phyloP scores from a whole-genome alignment of 2,329 filamentous ascomycete species.

The Hansfordia pulvinata region DNA sequence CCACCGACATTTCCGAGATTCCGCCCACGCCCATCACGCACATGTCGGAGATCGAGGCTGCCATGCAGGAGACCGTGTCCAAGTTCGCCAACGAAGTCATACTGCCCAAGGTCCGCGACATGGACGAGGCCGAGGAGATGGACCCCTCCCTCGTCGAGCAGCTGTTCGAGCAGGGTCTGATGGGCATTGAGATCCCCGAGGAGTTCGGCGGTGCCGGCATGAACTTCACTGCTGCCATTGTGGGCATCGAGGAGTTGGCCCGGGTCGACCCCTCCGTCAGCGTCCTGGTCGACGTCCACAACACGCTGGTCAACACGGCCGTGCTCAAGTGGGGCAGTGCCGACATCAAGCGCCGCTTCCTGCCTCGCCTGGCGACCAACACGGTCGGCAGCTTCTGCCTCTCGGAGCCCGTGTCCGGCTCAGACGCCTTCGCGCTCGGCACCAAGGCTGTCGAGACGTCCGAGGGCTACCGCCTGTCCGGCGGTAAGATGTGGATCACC shows the following conservation, averaged over 20 bases:
- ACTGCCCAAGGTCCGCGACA: constrained; percentile 82
- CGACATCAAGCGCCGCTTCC: constrained; percentile 68
- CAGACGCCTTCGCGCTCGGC: constrained; percentile 88
- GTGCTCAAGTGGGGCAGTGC: constrained; percentile 73
- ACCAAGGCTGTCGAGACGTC: constrained; percentile 79
- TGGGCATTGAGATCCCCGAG: constrained; percentile 95
- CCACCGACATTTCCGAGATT: constrained; percentile 58
- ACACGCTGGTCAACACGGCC: constrained; percentile 92
- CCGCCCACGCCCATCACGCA: constrained; percentile 88
- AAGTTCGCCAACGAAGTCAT: constrained; percentile 87
- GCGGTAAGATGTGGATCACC: constrained; percentile 99
- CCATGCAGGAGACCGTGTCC: constrained; percentile 81
- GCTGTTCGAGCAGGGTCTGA: constrained; percentile 92
- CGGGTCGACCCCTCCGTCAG: constrained; percentile 89
- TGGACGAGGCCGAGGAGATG: constrained; percentile 96
- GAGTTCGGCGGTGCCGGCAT: constrained; percentile 94
- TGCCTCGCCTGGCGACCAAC: constrained; percentile 80
- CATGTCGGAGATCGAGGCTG: constrained; percentile 74
- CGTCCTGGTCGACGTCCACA: constrained; percentile 94
- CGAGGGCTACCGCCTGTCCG: constrained; percentile 74
- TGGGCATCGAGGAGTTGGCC: constrained; percentile 93
- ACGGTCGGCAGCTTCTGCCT: constrained; percentile 89
- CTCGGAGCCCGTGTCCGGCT: constrained; percentile 84
- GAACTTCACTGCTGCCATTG: constrained; percentile 95
- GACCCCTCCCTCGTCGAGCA: constrained; percentile 78